phyloP scores from a whole-genome alignment of 768 basidiomycete genomes.

The Multifurca ochricompacta region DNA sequence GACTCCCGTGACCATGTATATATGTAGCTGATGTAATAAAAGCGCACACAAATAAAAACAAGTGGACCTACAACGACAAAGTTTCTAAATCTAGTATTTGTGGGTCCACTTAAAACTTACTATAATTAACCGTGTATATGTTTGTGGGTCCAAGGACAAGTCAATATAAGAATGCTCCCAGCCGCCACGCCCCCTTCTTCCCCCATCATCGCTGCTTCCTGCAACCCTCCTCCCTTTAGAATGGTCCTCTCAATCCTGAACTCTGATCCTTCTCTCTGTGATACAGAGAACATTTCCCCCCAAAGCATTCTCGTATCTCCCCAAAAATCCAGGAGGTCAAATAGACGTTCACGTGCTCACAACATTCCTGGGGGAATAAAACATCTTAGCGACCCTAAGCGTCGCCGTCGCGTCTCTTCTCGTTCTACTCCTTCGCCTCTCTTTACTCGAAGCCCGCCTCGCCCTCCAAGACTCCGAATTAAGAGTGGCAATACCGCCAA shows the following conservation, averaged over 20 bases:
- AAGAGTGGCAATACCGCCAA: background rate
- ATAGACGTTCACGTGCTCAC: conserved; percentile 10
- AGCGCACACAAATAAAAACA: background rate
- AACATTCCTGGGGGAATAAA: conserved; percentile 13
- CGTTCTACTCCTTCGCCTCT: background rate
- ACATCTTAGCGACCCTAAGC: conserved; percentile 13
- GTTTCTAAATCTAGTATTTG: background rate
- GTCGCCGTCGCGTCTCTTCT: conserved; percentile 6
- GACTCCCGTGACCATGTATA: background rate
- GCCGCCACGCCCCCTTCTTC: background rate
- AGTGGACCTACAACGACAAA: conserved; percentile 1
- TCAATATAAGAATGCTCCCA: conserved; percentile 13
- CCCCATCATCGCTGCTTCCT: background rate
- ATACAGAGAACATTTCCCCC: background rate
- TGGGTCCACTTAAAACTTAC: conserved; percentile 3
- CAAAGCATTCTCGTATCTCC: background rate
- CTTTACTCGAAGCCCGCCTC: background rate
- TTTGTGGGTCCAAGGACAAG: conserved; percentile 8
- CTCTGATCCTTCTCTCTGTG: background rate
- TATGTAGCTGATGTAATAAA: background rate
- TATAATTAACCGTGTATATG: no score
- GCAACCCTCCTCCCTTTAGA: background rate
- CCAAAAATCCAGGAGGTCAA: background rate
- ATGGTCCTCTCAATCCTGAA: conserved; percentile 17
- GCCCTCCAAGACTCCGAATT: background rate